Conservation (phyloP, 768 basidiomycete species). For the Crassisporium funariophilum region DNA sequence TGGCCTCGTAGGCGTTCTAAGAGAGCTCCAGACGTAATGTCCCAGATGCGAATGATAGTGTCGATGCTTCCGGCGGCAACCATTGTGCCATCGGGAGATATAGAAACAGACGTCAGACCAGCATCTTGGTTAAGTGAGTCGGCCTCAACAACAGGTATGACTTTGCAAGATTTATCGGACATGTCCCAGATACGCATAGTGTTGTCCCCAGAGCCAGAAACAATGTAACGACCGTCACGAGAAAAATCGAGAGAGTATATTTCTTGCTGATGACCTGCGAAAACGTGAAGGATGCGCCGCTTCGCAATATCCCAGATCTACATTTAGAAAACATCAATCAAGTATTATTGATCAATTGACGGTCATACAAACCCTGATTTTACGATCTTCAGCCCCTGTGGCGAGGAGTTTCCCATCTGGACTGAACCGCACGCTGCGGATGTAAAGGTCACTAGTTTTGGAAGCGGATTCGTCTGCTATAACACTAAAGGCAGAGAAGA, state of each 20-base stretch:
- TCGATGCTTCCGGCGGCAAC: constrained; percentile 75
- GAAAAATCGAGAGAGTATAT: constrained; percentile 95
- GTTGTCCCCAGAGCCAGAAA: constrained; percentile 83
- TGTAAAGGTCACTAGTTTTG: constrained; percentile 84
- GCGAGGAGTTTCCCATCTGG: constrained; percentile 92
- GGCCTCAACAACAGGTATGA: constrained; percentile 47
- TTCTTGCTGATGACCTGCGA: constrained; percentile 86
- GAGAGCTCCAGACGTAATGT: constrained; percentile 65
- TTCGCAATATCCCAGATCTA: constrained; percentile 90
- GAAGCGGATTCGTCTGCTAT: constrained; percentile 73
- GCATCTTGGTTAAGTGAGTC: constrained; percentile 48
- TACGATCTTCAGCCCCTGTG: constrained; percentile 93
- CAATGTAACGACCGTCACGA: constrained; percentile 77
- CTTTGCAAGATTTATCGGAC: constrained; percentile 32
- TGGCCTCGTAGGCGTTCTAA: constrained; percentile 79
- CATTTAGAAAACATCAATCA: not conserved
- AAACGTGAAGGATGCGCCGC: constrained; percentile 69
- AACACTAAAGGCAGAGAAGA: constrained; percentile 53
- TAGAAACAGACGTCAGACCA: constrained; percentile 79
- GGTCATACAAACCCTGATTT: constrained; percentile 69
- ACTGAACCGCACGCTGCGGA: constrained; percentile 91
- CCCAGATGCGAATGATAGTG: constrained; percentile 80
- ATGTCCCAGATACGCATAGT: constrained; percentile 53
- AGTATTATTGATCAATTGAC: not conserved
- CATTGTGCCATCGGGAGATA: constrained; percentile 70